Percentiles rank a stretch among this genome's conserved stretches.
These are phyloP conservation scores for Rostrohypoxylon terebratum DNA, from an alignment of 495 filamentous ascomycete genomes.

Conservation along the genomic window DNA sequence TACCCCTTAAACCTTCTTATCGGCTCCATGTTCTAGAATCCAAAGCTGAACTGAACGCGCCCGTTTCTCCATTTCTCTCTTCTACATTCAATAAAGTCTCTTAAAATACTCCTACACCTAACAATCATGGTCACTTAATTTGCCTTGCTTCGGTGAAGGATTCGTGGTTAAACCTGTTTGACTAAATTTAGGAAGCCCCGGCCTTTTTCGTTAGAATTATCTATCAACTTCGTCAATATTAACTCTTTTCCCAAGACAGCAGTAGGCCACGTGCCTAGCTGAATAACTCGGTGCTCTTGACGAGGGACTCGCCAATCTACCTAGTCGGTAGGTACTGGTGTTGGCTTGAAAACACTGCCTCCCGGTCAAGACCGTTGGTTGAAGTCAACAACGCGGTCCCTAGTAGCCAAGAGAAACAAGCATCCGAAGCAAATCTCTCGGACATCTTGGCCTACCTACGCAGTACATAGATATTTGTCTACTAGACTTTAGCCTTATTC, in stretches of 20 bases:
- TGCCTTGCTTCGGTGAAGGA: constrained; percentile 5
- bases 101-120: background rate
- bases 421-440: background rate
- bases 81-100: background rate
- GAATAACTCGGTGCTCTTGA: background rate
- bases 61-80: background rate
- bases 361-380: background rate
- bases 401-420: background rate
- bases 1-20: constrained; percentile 16
- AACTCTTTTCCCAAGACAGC: background rate
- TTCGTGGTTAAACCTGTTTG: background rate
- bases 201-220: background rate
- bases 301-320: background rate
- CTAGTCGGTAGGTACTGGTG: background rate
- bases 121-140: background rate
- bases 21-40: constrained; percentile 29
- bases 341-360: background rate
- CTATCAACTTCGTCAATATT: background rate
- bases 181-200: background rate
- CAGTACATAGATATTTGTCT: constrained; percentile 1
- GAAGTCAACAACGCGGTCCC: background rate
- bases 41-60: constrained; percentile 14
- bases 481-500: too few relatives aligned
- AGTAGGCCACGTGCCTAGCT: background rate
- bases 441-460: background rate